Evolutionary conservation across 2,329 filamentous ascomycete species (phyloP).

Genomic region (Botrytis tulipae): DNA sequence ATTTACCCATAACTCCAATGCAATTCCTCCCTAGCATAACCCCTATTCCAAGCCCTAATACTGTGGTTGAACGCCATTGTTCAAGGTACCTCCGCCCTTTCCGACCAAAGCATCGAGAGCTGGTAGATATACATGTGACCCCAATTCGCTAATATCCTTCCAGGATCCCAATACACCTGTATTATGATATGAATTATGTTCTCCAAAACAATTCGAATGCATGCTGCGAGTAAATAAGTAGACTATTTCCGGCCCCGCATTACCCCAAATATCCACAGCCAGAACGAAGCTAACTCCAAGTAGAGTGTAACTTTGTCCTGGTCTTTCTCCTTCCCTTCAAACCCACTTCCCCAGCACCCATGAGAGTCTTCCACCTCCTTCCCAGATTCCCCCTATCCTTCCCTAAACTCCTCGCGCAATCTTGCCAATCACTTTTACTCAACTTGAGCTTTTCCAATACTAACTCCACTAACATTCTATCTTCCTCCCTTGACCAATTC

Average conservation of each 20-base stretch:
- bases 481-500: conserved; percentile 62
- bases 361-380: conserved; percentile 61
- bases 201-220: not conserved
- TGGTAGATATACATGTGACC: not conserved
- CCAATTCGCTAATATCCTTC: not conserved
- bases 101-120: not conserved
- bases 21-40: not conserved
- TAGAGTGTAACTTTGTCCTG: conserved; percentile 51
- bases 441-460: conserved; percentile 66
- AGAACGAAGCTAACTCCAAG: conserved; percentile 48
- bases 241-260: too few species aligned
- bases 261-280: not conserved
- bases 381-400: conserved; percentile 57
- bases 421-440: conserved; percentile 64
- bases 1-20: not conserved
- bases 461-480: conserved; percentile 64
- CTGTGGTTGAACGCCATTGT: not conserved
- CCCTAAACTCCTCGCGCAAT: conserved; percentile 62
- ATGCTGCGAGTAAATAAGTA: not conserved
- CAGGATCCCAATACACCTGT: not conserved
- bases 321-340: conserved; percentile 48
- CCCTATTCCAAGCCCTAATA: not conserved
- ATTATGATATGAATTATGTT: not conserved
- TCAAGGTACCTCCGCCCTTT: not conserved
- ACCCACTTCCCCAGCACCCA: conserved; percentile 58